Percentiles rank a stretch among this genome's conserved stretches.
These are phyloP conservation scores for Tuber umbilicatum DNA, from an alignment of 495 filamentous ascomycete species.

Conservation along the genomic window DNA sequence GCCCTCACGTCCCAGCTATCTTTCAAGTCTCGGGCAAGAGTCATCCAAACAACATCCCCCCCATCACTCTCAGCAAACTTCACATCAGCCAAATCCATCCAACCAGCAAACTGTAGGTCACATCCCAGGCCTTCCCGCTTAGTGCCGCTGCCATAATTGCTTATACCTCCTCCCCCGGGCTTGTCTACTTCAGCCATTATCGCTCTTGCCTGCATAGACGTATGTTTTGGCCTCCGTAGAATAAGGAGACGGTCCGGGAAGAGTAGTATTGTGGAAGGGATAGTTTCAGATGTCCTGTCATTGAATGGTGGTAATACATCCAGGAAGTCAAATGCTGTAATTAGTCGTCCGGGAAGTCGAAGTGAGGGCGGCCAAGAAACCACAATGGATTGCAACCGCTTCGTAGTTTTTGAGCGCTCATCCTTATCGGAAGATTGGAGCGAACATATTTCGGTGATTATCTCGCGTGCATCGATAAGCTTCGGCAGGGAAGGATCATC, in stretches of 20 bases:
- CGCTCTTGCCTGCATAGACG: slow-evolving; percentile 63
- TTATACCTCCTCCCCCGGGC: slow-evolving; percentile 54
- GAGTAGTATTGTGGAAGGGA: slow-evolving; percentile 59
- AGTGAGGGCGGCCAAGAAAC: slow-evolving; percentile 71
- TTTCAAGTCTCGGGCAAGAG: slow-evolving; percentile 54
- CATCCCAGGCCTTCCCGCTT: slow-evolving; percentile 40
- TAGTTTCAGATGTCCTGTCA: slow-evolving; percentile 32
- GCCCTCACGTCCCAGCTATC: slow-evolving; percentile 50
- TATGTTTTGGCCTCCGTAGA: slow-evolving; percentile 58
- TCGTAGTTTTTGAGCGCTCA: slow-evolving; percentile 63
- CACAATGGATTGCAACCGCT: slow-evolving; percentile 65
- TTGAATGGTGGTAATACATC: slow-evolving; percentile 71
- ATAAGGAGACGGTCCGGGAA: slow-evolving; percentile 79
- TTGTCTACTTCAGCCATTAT: slow-evolving; percentile 77
- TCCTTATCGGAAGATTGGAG: slow-evolving; percentile 52
- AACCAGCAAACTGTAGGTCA: slow-evolving; percentile 68
- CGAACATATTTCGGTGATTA: slow-evolving; percentile 91
- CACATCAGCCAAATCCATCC: slow-evolving; percentile 61
- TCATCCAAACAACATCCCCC: slow-evolving; percentile 66
- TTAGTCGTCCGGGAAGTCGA: slow-evolving; percentile 68
- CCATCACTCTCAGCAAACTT: slow-evolving; percentile 70
- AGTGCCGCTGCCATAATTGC: slow-evolving; percentile 40
- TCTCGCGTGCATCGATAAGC: slow-evolving; percentile 77
- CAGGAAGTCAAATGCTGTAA: slow-evolving; percentile 74
- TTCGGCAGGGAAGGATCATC: slow-evolving; percentile 72